Evolutionary conservation across 768 basidiomycete genomes (phyloP).

Genomic region (Pisolithus marmoratus): DNA sequence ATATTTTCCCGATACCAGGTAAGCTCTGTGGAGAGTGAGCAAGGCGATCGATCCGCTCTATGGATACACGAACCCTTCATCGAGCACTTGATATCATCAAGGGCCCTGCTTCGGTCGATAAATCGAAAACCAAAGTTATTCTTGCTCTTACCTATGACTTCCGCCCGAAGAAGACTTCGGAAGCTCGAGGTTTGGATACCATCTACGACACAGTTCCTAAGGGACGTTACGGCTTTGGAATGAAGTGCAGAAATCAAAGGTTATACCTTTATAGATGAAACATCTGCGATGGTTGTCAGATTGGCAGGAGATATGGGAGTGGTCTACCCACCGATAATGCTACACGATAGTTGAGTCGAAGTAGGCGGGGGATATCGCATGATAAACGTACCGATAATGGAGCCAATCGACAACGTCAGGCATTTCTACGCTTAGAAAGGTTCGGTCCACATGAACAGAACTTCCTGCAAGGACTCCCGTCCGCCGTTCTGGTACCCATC

Average conservation of each 20-base stretch:
- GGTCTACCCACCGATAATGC: conserved; percentile 62
- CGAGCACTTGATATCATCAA: conserved; percentile 76
- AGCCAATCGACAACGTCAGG: conserved; percentile 73
- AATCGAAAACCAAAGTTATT: not conserved
- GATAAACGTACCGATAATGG: conserved; percentile 60
- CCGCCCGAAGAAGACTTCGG: conserved; percentile 29
- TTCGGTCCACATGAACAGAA: conserved; percentile 77
- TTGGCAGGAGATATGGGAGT: not conserved
- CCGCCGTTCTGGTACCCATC: conserved; percentile 68
- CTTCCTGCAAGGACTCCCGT: conserved; percentile 78
- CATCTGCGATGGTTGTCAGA: conserved; percentile 43
- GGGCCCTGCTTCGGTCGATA: conserved; percentile 45
- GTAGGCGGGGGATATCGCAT: not conserved
- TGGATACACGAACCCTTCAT: conserved; percentile 50
- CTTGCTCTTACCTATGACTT: conserved; percentile 50
- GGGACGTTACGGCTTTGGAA: not conserved
- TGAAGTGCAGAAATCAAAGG: not conserved
- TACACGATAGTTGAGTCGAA: conserved; percentile 18
- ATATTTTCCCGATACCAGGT: conserved; percentile 74
- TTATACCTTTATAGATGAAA: conserved; percentile 73
- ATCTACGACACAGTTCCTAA: conserved; percentile 69
- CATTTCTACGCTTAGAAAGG: conserved; percentile 74
- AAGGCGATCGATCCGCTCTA: conserved; percentile 1
- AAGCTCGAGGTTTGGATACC: conserved; percentile 45
- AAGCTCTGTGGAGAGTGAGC: conserved; percentile 46